Percentiles rank a stretch among this genome's conserved stretches.
phyloP scores from a whole-genome alignment of 2,329 filamentous ascomycete species.

The Sclerotinia sclerotiorum region DNA sequence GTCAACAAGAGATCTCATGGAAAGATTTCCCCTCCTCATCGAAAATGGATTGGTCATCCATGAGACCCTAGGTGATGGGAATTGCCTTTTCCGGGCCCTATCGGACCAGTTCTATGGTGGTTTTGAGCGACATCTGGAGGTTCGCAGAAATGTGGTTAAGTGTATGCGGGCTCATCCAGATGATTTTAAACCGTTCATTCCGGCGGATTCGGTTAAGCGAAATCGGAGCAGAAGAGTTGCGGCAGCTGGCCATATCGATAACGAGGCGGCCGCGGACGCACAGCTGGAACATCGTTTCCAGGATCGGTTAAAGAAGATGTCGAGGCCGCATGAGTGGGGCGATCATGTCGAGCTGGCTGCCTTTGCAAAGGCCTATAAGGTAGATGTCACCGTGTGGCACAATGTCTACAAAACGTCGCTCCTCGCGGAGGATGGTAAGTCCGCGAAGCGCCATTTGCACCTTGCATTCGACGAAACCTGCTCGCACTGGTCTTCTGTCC shows the following conservation, averaged over 20 bases:
- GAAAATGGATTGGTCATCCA: constrained; percentile 58
- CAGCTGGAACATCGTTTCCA: constrained; percentile 54
- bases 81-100: constrained; percentile 68
- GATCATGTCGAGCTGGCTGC: constrained; percentile 68
- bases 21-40: constrained; percentile 57
- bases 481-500: constrained; percentile 58
- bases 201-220: constrained; percentile 53
- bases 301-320: constrained; percentile 59
- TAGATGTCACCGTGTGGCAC: constrained; percentile 58
- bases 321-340: constrained; percentile 60
- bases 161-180: constrained; percentile 61
- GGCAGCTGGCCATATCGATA: constrained; percentile 32
- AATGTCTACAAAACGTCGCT: constrained; percentile 44
- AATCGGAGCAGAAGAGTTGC: constrained; percentile 30
- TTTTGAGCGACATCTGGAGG: constrained; percentile 55
- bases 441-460: not conserved
- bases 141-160: constrained; percentile 58
- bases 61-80: constrained; percentile 62
- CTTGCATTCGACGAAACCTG: constrained; percentile 3
- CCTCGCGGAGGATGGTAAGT: not conserved
- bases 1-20: not conserved
- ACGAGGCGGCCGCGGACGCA: constrained; percentile 50
- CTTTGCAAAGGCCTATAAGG: constrained; percentile 60
- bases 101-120: constrained; percentile 66
- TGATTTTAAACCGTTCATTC: constrained; percentile 65